Conservation (phyloP, 1,139 yeast genomes). For the Yamadazyma trypodendri region DNA sequence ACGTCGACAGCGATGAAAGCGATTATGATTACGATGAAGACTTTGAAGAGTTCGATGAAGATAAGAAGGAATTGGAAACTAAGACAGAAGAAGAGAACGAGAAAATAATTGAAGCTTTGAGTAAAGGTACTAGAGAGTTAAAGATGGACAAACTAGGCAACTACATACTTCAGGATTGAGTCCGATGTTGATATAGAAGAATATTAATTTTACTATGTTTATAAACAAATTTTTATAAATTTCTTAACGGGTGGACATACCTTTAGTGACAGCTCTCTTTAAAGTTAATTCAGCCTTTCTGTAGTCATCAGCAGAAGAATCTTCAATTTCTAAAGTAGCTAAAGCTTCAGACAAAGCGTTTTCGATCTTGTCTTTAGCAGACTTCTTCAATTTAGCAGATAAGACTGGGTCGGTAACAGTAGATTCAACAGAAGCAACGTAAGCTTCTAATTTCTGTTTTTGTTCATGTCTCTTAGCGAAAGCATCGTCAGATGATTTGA, state of each 20-base stretch:
- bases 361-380: slow-evolving; percentile 97
- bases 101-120: slow-evolving; percentile 66
- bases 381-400: slow-evolving; percentile 97
- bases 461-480: slow-evolving; percentile 99
- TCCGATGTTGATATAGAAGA: slow-evolving; percentile 18
- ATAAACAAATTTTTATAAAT: slow-evolving; percentile 19
- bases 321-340: slow-evolving; percentile 97
- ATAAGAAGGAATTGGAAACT: slow-evolving; percentile 33
- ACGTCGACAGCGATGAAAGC: slow-evolving; percentile 32
- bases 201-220: slow-evolving; percentile 11
- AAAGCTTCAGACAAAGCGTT: slow-evolving; percentile 97
- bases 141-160: slow-evolving; percentile 83
- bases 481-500: slow-evolving; percentile 98
- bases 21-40: slow-evolving; percentile 38
- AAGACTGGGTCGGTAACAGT: slow-evolving; percentile 98
- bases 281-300: slow-evolving; percentile 99
- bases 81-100: slow-evolving; percentile 62
- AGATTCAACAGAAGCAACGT: slow-evolving; percentile 95
- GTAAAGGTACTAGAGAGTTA: slow-evolving; percentile 56
- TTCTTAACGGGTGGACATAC: slow-evolving; percentile 95
- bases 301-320: slow-evolving; percentile 92
- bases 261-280: slow-evolving; percentile 99
- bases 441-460: slow-evolving; percentile 98
- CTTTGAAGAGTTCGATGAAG: slow-evolving; percentile 26
- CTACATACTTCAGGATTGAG: slow-evolving; percentile 56